Evolutionary conservation across 2,329 filamentous ascomycete species (phyloP), one percentile per base, ranked within the genome.

Genomic region (Chaetomium globosum): DNA sequence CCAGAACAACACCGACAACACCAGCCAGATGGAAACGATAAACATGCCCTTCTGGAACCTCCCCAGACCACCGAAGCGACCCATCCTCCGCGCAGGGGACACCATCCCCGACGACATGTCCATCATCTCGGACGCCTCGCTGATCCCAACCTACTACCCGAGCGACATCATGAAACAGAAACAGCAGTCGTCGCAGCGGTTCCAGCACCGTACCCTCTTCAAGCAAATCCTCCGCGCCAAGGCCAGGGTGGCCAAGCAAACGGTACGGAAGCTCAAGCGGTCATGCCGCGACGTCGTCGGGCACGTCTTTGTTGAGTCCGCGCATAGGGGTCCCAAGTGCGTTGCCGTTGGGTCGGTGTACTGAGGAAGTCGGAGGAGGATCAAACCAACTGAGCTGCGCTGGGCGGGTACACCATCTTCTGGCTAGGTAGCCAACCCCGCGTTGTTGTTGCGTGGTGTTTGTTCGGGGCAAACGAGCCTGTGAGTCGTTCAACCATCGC

Each of bases 121-220:
- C 30, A 62, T 70, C 49, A 69, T 71, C 55, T 57, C 65, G 26
- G 65, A 69, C 19, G 33, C 57, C 53, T 69, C 67, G 7, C 59
- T 69, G 13, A 68, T 71, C n/a, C 70, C 69, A 10, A 69, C 69
- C 36, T 70, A 70, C 52, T 61, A 49, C 61, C 67, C 67, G 3
- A 66, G 60, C 59, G 67, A 68, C 58, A 33, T 67, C 52, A 62
- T 57, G 53, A 57, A 55, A 33, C 68, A 66, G 30, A 59, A 64
- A 10, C 52, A 54, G 26, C 54, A 64, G 28, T 54, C 19, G n/a
- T 13, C 23, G 23, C 61, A 61, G n/a, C 61, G 54, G 13, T 31
- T 57, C 12, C 61, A 48, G 8, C 62, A 62, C 28, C 66, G 55
- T n/a, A 46, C 59, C 23, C 49, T 67, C 36, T 19, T 70, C 23